Conservation (phyloP, 306 rosid genomes). For the Quercus aquifolioides region DNA sequence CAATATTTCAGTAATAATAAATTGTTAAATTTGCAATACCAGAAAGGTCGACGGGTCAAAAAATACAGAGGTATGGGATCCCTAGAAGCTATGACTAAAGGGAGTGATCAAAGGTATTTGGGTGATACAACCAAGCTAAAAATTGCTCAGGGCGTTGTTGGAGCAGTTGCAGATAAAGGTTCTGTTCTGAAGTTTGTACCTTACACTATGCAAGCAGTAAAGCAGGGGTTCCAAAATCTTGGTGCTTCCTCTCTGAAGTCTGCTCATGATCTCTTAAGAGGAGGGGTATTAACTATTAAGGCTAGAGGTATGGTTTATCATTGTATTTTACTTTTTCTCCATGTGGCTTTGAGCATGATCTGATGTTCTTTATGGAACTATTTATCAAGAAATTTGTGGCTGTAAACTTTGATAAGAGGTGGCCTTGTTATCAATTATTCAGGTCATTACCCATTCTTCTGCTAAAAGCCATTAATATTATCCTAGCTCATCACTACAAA, state of each 20-base stretch:
- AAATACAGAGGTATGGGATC: slow-evolving; percentile 97
- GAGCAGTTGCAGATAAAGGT: slow-evolving; percentile 92
- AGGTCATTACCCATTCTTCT: too few relatives aligned
- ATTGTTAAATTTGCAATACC: slow-evolving; percentile 18
- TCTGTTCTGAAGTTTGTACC: slow-evolving; percentile 87
- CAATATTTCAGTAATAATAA: slow-evolving; percentile 6
- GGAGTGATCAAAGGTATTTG: slow-evolving; percentile 84
- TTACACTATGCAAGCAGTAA: slow-evolving; percentile 93
- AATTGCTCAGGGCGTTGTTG: slow-evolving; percentile 96
- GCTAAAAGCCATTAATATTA: too few relatives aligned
- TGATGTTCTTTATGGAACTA: too few relatives aligned
- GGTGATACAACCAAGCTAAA: slow-evolving; percentile 85
- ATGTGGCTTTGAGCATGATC: slow-evolving; percentile 4
- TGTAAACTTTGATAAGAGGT: too few relatives aligned
- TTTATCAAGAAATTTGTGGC: neutral
- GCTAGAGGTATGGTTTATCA: slow-evolving; percentile 67
- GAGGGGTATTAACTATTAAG: slow-evolving; percentile 57
- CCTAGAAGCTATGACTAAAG: slow-evolving; percentile 96
- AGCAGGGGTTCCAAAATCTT: slow-evolving; percentile 95
- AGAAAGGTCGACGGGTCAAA: slow-evolving; percentile 78
- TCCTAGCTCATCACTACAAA: too few relatives aligned
- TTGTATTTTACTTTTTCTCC: neutral
- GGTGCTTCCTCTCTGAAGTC: slow-evolving; percentile 84
- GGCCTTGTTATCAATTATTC: too few relatives aligned
- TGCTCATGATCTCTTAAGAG: slow-evolving; percentile 83